These are phyloP conservation scores for Teratosphaeria viscida DNA, from an alignment of 2,329 filamentous ascomycete genomes.

Conservation along the genomic window DNA sequence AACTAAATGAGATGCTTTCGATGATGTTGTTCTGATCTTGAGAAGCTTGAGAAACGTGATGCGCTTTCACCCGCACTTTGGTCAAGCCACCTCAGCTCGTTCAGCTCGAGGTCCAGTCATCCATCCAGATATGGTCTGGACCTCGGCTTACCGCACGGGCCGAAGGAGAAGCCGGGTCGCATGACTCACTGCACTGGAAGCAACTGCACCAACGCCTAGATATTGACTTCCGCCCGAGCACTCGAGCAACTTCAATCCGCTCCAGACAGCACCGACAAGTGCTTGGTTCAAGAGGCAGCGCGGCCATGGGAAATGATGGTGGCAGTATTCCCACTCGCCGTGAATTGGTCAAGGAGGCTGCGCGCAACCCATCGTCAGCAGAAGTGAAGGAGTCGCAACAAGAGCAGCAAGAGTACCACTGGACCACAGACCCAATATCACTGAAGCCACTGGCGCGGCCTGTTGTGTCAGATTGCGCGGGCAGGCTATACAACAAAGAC, in stretches of 20 bases:
- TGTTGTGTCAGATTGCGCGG: conserved; percentile 73
- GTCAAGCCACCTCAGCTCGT: background rate
- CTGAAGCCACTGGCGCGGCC: conserved; percentile 61
- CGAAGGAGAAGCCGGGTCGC: background rate
- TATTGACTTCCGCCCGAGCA: background rate
- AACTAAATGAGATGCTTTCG: background rate
- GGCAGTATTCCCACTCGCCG: conserved; percentile 89
- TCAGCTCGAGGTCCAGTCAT: background rate
- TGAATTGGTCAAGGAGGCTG: conserved; percentile 90
- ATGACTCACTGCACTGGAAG: background rate
- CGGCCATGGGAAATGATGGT: conserved; percentile 86
- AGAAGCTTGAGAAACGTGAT: too few relatives aligned
- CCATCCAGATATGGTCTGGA: background rate
- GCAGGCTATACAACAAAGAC: conserved; percentile 91
- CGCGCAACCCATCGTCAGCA: conserved; percentile 67
- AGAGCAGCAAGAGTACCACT: conserved; percentile 76
- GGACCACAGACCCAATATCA: conserved; percentile 81
- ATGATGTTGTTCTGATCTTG: too few relatives aligned
- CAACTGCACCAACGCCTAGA: background rate
- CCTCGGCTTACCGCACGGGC: background rate
- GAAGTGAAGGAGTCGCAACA: conserved; percentile 81
- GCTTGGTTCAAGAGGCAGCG: background rate
- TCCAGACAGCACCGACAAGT: background rate
- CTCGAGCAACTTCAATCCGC: background rate
- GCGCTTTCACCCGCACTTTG: background rate